phyloP scores from a whole-genome alignment of 2,329 filamentous ascomycete species.

The Passalora sequoiae region DNA sequence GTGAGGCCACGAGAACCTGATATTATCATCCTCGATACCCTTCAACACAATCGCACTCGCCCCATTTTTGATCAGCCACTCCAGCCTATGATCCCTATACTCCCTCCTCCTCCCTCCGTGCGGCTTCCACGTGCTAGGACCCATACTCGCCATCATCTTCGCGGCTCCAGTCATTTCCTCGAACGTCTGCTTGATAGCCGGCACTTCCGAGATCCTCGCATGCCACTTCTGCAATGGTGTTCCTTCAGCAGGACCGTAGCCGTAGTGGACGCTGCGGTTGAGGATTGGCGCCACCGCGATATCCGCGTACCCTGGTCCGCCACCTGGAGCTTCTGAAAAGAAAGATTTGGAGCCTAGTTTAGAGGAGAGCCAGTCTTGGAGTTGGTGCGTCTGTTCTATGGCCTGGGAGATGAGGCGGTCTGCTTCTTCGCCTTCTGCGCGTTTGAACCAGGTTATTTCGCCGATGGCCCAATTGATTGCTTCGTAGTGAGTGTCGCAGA shows the following conservation, averaged over 20 bases:
- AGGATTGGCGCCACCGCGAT: slow-evolving; percentile 26
- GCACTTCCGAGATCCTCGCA: slow-evolving; percentile 15
- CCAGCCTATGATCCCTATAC: slow-evolving; percentile 25
- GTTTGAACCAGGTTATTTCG: slow-evolving; percentile 24
- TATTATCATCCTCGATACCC: slow-evolving; percentile 21
- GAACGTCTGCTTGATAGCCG: slow-evolving; percentile 25
- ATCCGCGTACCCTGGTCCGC: slow-evolving; percentile 29
- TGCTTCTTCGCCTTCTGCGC: slow-evolving; percentile 22
- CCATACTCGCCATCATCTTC: slow-evolving; percentile 16
- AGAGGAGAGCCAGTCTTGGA: slow-evolving; percentile 25
- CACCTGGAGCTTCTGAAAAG: slow-evolving; percentile 29
- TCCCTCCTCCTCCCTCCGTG: slow-evolving; percentile 20
- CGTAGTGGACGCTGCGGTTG: slow-evolving; percentile 24
- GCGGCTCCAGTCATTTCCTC: slow-evolving; percentile 23
- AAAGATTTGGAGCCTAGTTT: slow-evolving; percentile 26
- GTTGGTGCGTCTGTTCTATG: slow-evolving; percentile 22
- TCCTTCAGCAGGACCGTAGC: slow-evolving; percentile 17
- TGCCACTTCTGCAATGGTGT: slow-evolving; percentile 21
- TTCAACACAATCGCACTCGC: slow-evolving; percentile 18
- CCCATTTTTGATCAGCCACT: slow-evolving; percentile 16
- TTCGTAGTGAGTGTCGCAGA: slow-evolving; percentile 32
- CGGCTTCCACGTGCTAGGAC: slow-evolving; percentile 13
- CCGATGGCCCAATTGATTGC: slow-evolving; percentile 29
- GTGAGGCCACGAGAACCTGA: slow-evolving; percentile 22
- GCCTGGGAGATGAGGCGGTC: slow-evolving; percentile 27